Conservation (phyloP, 192 early-diverging fungal genomes). For the Helicostylum pulchrum region DNA sequence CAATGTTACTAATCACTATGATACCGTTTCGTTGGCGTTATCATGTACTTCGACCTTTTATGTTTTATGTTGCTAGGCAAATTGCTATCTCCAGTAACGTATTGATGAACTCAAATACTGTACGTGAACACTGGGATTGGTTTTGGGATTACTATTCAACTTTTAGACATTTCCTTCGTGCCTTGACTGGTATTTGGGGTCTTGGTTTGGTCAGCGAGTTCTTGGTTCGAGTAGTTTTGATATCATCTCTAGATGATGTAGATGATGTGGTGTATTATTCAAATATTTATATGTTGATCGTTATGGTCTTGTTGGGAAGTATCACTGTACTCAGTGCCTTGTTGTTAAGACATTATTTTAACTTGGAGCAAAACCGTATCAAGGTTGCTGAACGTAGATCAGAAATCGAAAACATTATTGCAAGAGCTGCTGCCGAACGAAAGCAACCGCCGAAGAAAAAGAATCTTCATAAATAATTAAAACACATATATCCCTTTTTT, state of each 20-base stretch:
- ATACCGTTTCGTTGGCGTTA: conserved; percentile 34
- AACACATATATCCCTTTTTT: neutral
- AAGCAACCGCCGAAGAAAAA: conserved; percentile 4
- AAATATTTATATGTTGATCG: conserved; percentile 31
- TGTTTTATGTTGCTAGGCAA: conserved; percentile 37
- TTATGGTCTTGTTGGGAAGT: conserved; percentile 21
- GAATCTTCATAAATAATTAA: neutral
- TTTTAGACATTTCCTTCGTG: conserved; percentile 34
- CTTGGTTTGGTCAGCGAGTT: conserved; percentile 45
- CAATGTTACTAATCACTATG: conserved; percentile 36
- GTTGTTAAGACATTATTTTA: conserved; percentile 26
- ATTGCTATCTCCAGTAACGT: conserved; percentile 28
- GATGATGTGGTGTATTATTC: conserved; percentile 34
- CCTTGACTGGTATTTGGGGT: conserved; percentile 36
- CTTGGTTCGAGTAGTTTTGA: conserved; percentile 29
- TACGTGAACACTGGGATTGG: conserved; percentile 35
- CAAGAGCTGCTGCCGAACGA: conserved; percentile 13
- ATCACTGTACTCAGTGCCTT: conserved; percentile 21
- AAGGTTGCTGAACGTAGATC: conserved; percentile 18
- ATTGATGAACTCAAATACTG: conserved; percentile 24
- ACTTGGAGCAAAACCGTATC: conserved; percentile 18
- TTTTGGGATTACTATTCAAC: conserved; percentile 36
- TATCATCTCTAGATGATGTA: conserved; percentile 20
- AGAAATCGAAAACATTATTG: conserved; percentile 23
- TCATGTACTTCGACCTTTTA: conserved; percentile 36